Evolutionary conservation across 805 yeast genomes (phyloP).

Genomic region (Suhomyces sp.): DNA sequence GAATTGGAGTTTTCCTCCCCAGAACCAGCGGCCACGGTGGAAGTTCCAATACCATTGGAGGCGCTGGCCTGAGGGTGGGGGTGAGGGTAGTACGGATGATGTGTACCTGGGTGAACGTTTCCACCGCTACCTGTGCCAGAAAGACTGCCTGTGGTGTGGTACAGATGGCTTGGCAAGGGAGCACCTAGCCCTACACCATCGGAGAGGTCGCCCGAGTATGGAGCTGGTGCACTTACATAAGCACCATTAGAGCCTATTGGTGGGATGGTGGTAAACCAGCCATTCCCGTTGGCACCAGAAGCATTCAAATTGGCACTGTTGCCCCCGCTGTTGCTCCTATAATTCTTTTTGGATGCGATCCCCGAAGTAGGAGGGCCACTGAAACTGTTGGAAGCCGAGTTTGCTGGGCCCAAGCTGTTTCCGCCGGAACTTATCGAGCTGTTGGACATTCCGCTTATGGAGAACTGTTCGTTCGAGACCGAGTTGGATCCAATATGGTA

Average conservation of each 20-base stretch:
- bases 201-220: neutral
- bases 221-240: neutral
- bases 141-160: neutral
- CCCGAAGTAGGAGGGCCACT: neutral
- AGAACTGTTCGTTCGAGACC: constrained; percentile 7
- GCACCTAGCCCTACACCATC: neutral
- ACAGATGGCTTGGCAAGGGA: neutral
- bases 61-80: neutral
- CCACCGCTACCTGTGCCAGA: neutral
- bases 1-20: neutral
- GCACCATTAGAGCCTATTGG: neutral
- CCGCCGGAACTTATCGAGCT: constrained; percentile 6
- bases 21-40: neutral
- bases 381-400: constrained; percentile 2
- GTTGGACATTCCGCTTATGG: constrained; percentile 5
- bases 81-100: neutral
- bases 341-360: constrained; percentile 8
- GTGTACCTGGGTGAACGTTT: neutral
- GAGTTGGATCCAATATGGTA: constrained; percentile 7
- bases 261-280: constrained; percentile 5
- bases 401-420: constrained; percentile 1
- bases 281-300: neutral
- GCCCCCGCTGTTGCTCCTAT: constrained; percentile 7
- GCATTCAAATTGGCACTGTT: neutral
- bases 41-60: neutral